Conservation (phyloP, 2,329 filamentous ascomycete species). For the Alternaria ethzedia region DNA sequence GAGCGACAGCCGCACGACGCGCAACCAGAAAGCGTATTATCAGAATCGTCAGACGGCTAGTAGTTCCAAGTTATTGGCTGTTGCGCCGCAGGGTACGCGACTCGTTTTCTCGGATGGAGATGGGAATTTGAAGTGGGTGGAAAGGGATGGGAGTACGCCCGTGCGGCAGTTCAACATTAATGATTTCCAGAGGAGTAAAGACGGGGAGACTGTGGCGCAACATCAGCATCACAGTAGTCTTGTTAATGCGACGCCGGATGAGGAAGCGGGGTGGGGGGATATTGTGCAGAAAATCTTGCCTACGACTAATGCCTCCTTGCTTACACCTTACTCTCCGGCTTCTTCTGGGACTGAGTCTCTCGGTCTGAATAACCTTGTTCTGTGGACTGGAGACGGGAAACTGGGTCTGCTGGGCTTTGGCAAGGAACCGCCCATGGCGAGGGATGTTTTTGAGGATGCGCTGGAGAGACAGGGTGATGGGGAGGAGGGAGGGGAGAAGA, state of each 20-base stretch:
- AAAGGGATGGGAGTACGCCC: slow-evolving; percentile 73
- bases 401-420: slow-evolving; percentile 71
- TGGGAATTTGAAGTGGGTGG: slow-evolving; percentile 87
- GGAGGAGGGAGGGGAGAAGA: slow-evolving; percentile 40
- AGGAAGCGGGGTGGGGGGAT: slow-evolving; percentile 52
- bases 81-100: slow-evolving; percentile 79
- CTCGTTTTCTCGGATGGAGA: slow-evolving; percentile 85
- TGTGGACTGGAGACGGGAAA: slow-evolving; percentile 85
- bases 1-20: slow-evolving; percentile 34
- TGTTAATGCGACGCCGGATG: not conserved
- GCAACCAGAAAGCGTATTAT: slow-evolving; percentile 52
- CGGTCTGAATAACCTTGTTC: slow-evolving; percentile 69
- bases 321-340: not conserved
- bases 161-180: slow-evolving; percentile 66
- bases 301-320: slow-evolving; percentile 46
- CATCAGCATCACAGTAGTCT: not conserved
- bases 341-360: not conserved
- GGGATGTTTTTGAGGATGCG: slow-evolving; percentile 41
- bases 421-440: slow-evolving; percentile 31
- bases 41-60: slow-evolving; percentile 83
- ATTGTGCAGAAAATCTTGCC: slow-evolving; percentile 82
- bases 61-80: slow-evolving; percentile 79
- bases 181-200: slow-evolving; percentile 25
- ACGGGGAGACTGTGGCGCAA: not conserved
- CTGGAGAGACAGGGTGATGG: slow-evolving; percentile 46